phyloP scores from a whole-genome alignment of 495 filamentous ascomycete genomes.

The Hypomontagnella monticulosa region DNA sequence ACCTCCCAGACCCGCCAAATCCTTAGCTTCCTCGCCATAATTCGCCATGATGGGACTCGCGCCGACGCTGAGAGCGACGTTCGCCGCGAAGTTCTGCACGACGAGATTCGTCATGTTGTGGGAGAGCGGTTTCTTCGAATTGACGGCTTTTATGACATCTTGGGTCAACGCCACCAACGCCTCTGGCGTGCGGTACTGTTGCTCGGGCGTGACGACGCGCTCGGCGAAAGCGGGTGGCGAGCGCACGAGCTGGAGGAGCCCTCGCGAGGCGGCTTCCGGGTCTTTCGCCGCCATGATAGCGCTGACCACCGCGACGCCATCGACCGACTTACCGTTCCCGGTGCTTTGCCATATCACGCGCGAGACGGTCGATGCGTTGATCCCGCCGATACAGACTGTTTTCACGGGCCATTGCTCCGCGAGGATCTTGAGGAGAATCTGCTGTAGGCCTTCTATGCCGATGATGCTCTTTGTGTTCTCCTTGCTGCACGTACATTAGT shows the following conservation, averaged over 20 bases:
- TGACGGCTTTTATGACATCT: conserved; percentile 66
- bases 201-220: conserved; percentile 68
- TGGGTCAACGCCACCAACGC: conserved; percentile 64
- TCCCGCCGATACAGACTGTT: conserved; percentile 87
- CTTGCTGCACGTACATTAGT: conserved; percentile 55
- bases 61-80: conserved; percentile 84
- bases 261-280: conserved; percentile 66
- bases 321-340: conserved; percentile 60
- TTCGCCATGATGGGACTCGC: conserved; percentile 95
- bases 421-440: conserved; percentile 70
- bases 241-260: conserved; percentile 61
- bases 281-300: conserved; percentile 80
- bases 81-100: conserved; percentile 92
- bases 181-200: conserved; percentile 62
- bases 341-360: conserved; percentile 74
- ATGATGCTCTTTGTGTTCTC: conserved; percentile 84
- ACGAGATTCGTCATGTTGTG: conserved; percentile 98
- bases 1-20: conserved; percentile 72
- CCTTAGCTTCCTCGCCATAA: conserved; percentile 81
- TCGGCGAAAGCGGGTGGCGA: conserved; percentile 66
- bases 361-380: conserved; percentile 81
- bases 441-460: conserved; percentile 77
- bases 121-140: conserved; percentile 72
- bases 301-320: conserved; percentile 89
- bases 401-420: conserved; percentile 46